These are phyloP conservation scores for Arthrobotrys conoides DNA, from an alignment of 2,329 filamentous ascomycete genomes.

Conservation along the genomic window DNA sequence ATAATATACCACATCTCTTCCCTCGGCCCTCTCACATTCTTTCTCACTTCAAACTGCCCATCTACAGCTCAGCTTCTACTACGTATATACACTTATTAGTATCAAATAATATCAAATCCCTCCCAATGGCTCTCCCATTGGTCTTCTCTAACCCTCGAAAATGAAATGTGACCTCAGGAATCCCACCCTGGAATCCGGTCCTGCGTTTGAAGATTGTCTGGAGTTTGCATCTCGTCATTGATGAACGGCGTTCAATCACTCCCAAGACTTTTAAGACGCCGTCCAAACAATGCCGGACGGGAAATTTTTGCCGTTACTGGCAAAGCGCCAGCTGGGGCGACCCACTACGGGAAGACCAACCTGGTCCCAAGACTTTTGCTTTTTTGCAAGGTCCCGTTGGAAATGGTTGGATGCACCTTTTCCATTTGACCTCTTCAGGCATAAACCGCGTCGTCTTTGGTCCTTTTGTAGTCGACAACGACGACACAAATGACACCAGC, in stretches of 20 bases:
- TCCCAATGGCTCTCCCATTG: constrained; percentile 11
- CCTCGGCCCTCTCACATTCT: too few relatives aligned
- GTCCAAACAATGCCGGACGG: constrained; percentile 49
- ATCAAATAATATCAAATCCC: neutral
- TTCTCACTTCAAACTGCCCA: neutral
- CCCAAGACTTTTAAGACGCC: constrained; percentile 61
- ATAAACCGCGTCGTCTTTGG: constrained; percentile 10
- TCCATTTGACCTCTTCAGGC: constrained; percentile 34
- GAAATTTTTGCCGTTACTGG: constrained; percentile 51
- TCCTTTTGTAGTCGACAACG: constrained; percentile 13
- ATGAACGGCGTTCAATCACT: constrained; percentile 56
- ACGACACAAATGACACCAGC: constrained; percentile 25
- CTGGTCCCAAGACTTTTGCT: constrained; percentile 49
- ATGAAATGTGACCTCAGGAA: constrained; percentile 27
- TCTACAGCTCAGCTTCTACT: too few relatives aligned
- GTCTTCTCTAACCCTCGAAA: neutral
- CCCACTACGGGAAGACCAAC: constrained; percentile 58
- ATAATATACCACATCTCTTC: neutral
- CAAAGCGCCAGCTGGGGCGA: constrained; percentile 44
- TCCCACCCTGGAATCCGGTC: constrained; percentile 27
- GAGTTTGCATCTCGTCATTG: constrained; percentile 45
- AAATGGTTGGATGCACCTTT: constrained; percentile 8
- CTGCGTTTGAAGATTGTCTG: constrained; percentile 26
- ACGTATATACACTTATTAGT: neutral
- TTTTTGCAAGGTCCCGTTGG: constrained; percentile 36